These are phyloP conservation scores for Paecilomyces fulvus DNA, from an alignment of 2,329 filamentous ascomycete genomes.

Conservation along the genomic window DNA sequence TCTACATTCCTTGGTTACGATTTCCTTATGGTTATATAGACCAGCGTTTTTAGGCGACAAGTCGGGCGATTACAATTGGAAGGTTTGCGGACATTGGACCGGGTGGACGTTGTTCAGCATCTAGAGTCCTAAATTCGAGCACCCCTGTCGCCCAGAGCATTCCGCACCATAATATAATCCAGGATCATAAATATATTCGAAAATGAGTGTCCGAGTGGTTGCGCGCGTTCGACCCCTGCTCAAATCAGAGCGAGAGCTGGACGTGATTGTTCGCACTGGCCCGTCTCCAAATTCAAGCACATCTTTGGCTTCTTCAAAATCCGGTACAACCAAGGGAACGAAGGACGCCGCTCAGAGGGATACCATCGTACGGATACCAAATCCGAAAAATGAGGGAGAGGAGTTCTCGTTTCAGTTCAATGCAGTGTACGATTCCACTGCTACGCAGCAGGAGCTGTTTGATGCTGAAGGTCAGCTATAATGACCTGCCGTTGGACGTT, in stretches of 20 bases:
- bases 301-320: background rate
- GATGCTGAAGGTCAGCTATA: constrained; percentile 66
- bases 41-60: background rate
- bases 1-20: background rate
- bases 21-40: background rate
- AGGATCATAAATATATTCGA: constrained; percentile 5
- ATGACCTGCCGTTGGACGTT: background rate
- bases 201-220: constrained; percentile 65
- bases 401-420: constrained; percentile 94
- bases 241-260: constrained; percentile 74
- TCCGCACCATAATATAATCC: background rate
- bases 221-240: constrained; percentile 84
- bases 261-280: constrained; percentile 71
- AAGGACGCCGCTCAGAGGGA: constrained; percentile 38
- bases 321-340: constrained; percentile 14
- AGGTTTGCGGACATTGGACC: background rate
- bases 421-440: constrained; percentile 73
- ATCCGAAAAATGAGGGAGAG: constrained; percentile 83
- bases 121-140: background rate
- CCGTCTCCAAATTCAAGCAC: constrained; percentile 23
- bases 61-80: background rate
- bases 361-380: constrained; percentile 76
- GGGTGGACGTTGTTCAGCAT: background rate
- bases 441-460: constrained; percentile 80
- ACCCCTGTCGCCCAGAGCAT: background rate